A percentile compares a stretch with the other conserved stretches of the same genome.
phyloP scores from a whole-genome alignment of 1,284 basidiomycete species.

The Stygiomarasmius scandens region DNA sequence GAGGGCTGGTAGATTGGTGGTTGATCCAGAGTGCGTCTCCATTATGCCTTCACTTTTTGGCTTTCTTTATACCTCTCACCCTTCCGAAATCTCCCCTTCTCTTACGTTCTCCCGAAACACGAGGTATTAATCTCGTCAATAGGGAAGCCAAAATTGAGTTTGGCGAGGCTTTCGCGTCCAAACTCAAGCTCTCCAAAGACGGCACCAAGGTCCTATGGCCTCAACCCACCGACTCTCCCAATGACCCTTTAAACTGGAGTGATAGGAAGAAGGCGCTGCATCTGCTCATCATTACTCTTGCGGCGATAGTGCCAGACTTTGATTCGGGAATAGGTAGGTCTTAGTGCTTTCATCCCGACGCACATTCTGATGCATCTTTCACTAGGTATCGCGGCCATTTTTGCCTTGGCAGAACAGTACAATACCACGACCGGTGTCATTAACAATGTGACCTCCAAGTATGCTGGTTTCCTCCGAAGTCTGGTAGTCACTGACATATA shows the following conservation, averaged over 20 bases:
- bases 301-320: slow-evolving; percentile 71
- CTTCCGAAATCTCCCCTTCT: too few species aligned
- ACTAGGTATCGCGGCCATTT: slow-evolving; percentile 58
- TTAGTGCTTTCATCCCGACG: too few species aligned
- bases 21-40: slow-evolving; percentile 56
- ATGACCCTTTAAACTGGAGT: slow-evolving; percentile 69
- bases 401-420: slow-evolving; percentile 54
- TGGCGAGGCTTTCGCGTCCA: slow-evolving; percentile 50
- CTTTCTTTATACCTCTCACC: too few species aligned
- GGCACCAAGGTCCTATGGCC: slow-evolving; percentile 60
- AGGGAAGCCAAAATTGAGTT: slow-evolving; percentile 59
- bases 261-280: slow-evolving; percentile 51
- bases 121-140: not conserved
- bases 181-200: slow-evolving; percentile 48
- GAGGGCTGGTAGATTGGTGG: slow-evolving; percentile 60
- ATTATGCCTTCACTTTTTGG: slow-evolving; percentile 33
- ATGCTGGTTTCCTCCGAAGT: slow-evolving; percentile 17
- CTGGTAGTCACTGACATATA: not conserved
- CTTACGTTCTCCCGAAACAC: too few species aligned
- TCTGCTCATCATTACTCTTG: slow-evolving; percentile 61
- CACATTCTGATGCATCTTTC: too few species aligned
- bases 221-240: slow-evolving; percentile 63
- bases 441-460: slow-evolving; percentile 60
- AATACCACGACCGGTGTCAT: slow-evolving; percentile 56
- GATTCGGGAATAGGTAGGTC: slow-evolving; percentile 62